Conservation (phyloP, 306 rosid genomes). For the Ammopiptanthus mongolicus region DNA sequence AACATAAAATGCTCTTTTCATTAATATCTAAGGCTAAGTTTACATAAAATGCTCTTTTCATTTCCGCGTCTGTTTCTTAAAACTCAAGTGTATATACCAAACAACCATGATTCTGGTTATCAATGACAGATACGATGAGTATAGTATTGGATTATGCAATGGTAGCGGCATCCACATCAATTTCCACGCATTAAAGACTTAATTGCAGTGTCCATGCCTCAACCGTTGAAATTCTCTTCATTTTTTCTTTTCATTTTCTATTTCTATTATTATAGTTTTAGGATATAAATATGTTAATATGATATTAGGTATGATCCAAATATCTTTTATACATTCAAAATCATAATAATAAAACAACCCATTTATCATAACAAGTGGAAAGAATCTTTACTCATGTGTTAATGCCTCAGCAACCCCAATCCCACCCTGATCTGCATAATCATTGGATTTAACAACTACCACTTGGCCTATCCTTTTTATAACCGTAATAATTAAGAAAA, state of each 20-base stretch:
- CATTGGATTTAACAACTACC: neutral
- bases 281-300: no score
- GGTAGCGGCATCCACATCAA: neutral
- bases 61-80: neutral
- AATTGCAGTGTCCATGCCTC: neutral
- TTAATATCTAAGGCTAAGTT: conserved; percentile 6
- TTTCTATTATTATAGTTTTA: no score
- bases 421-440: neutral
- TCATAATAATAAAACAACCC: no score
- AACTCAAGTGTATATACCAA: neutral
- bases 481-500: neutral
- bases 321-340: no score
- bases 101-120: neutral
- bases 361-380: no score
- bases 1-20: no score
- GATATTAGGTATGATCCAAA: no score
- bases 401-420: neutral
- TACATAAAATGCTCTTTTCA: neutral
- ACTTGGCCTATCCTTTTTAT: neutral
- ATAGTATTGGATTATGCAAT: neutral
- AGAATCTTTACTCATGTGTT: no score
- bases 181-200: neutral
- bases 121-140: neutral
- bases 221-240: no score
- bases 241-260: no score